phyloP scores from a whole-genome alignment of 2,329 filamentous ascomycete genomes.

The Xylariaceae sp. region DNA sequence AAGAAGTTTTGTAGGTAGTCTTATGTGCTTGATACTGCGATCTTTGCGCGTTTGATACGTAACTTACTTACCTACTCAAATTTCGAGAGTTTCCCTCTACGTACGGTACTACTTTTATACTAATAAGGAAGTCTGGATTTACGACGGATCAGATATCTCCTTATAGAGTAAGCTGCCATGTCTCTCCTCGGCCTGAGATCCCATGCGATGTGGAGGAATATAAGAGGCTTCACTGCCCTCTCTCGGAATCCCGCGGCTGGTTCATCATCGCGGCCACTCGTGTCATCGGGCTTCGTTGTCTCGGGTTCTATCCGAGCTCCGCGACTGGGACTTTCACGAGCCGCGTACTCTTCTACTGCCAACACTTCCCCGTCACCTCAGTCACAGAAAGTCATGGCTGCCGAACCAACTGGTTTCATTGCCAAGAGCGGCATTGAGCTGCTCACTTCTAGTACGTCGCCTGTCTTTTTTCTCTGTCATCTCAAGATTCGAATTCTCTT shows the following conservation, averaged over 20 bases:
- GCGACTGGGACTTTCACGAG: slow-evolving; percentile 3
- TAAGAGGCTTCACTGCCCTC: slow-evolving; percentile 20
- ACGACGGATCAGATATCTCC: too few relatives aligned
- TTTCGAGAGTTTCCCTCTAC: too few relatives aligned
- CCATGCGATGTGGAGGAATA: slow-evolving; percentile 16
- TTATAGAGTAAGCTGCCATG: slow-evolving; percentile 9
- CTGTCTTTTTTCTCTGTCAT: background rate
- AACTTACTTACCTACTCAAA: too few relatives aligned
- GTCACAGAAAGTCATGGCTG: slow-evolving; percentile 28
- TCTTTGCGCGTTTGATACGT: too few relatives aligned
- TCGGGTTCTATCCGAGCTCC: background rate
- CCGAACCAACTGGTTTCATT: slow-evolving; percentile 50
- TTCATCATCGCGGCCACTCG: background rate
- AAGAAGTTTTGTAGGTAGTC: too few relatives aligned
- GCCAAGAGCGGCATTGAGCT: slow-evolving; percentile 61
- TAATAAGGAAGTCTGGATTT: too few relatives aligned
- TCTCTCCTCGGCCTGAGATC: slow-evolving; percentile 8
- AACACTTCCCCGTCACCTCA: background rate
- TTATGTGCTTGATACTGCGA: too few relatives aligned
- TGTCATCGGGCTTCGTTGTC: background rate
- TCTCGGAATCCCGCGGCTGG: background rate
- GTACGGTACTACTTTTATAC: too few relatives aligned
- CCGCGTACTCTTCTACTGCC: slow-evolving; percentile 19
- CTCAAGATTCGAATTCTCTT: background rate
- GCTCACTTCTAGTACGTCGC: slow-evolving; percentile 45